Evolutionary conservation across 352 stramenopile genomes (phyloP).

Genomic region (Halophytophthora batemanensis): DNA sequence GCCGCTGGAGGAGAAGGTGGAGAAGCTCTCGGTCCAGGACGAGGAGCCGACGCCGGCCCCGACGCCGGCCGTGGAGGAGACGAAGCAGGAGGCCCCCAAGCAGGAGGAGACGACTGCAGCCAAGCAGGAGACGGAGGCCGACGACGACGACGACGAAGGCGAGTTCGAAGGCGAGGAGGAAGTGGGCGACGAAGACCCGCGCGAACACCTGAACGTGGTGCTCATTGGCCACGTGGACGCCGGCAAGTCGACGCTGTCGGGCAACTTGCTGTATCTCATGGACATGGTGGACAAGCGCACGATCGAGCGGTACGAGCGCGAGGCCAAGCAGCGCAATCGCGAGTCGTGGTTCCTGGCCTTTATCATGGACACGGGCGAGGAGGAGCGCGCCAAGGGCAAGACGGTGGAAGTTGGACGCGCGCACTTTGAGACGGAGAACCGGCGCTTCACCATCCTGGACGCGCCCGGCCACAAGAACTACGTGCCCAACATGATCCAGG

Average conservation of each 20-base stretch:
- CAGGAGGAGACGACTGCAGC: slow-evolving; percentile 17
- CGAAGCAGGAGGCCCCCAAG: slow-evolving; percentile 16
- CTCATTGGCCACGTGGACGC: slow-evolving; percentile 99
- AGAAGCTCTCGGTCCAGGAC: slow-evolving; percentile 19
- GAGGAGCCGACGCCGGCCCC: slow-evolving; percentile 7
- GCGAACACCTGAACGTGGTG: slow-evolving; percentile 98
- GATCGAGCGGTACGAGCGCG: slow-evolving; percentile 98
- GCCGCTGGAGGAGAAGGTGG: slow-evolving; percentile 28
- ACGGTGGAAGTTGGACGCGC: slow-evolving; percentile 91
- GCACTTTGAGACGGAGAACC: slow-evolving; percentile 95
- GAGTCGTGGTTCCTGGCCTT: slow-evolving; percentile 96
- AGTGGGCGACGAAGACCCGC: slow-evolving; percentile 90
- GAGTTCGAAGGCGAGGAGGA: slow-evolving; percentile 62
- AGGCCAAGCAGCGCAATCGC: slow-evolving; percentile 93
- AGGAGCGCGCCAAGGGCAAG: slow-evolving; percentile 95
- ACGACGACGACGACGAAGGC: slow-evolving; percentile 45
- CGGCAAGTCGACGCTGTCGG: slow-evolving; percentile 97
- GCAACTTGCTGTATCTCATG: slow-evolving; percentile 98
- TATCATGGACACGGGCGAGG: slow-evolving; percentile 99
- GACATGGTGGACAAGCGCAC: slow-evolving; percentile 99
- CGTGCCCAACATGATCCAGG: slow-evolving; percentile 98
- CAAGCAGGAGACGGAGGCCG: slow-evolving; percentile 8
- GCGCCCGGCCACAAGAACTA: slow-evolving; percentile 99
- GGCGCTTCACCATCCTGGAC: slow-evolving; percentile 98
- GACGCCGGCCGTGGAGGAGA: slow-evolving; percentile 3